A percentile compares a stretch with the other conserved stretches of the same genome.
Evolutionary conservation across 2,329 filamentous ascomycete species (phyloP).

Genomic region (Graphiopsis chlorocephala): DNA sequence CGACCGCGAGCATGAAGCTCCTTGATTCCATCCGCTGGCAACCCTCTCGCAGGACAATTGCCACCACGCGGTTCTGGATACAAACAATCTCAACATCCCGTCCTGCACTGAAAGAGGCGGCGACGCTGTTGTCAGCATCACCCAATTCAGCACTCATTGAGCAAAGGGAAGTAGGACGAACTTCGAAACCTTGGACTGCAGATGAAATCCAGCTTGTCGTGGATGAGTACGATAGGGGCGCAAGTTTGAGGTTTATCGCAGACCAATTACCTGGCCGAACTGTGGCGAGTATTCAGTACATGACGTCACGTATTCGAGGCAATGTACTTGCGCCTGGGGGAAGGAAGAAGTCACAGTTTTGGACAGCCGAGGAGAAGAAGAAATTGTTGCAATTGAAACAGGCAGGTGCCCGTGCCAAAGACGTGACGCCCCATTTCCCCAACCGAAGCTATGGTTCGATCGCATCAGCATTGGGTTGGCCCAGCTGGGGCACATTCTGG

Average conservation of each 20-base stretch:
- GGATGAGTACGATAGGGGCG: not conserved
- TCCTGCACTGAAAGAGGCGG: not conserved
- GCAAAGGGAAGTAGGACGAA: not conserved
- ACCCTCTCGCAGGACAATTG: not conserved
- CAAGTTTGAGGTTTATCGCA: not conserved
- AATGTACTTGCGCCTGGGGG: not conserved
- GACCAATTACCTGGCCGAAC: not conserved
- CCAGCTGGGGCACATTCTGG: not conserved
- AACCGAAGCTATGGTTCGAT: not conserved
- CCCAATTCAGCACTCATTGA: not conserved
- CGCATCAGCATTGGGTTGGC: not conserved
- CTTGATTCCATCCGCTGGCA: not conserved
- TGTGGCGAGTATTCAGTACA: accelerated
- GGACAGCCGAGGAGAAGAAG: not conserved
- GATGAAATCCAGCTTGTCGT: not conserved
- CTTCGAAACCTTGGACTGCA: not conserved
- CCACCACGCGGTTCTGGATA: not conserved
- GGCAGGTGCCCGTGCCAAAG: not conserved
- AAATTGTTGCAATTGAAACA: not conserved
- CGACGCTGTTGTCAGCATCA: not conserved
- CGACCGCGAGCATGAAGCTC: not conserved
- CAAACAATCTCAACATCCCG: not conserved
- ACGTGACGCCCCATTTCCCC: not conserved
- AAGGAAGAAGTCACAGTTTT: not conserved
- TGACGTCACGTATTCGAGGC: not conserved